These are phyloP conservation scores for Rhodotorula paludigena DNA, from an alignment of 768 basidiomycete species.

Conservation along the genomic window DNA sequence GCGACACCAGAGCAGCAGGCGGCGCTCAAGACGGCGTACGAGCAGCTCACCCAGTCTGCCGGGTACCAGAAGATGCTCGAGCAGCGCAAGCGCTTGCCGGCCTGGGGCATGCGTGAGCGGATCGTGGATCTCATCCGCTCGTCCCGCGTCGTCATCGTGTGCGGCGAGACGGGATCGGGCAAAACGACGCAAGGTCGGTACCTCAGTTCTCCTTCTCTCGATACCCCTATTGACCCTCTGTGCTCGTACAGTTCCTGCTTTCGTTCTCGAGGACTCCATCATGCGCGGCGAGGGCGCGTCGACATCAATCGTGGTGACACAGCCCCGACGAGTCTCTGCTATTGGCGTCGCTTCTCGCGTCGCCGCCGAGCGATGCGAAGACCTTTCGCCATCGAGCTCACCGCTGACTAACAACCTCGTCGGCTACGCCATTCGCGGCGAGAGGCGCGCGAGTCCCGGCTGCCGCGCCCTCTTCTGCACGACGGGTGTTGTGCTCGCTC, in stretches of 20 bases:
- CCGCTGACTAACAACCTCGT: constrained; percentile 57
- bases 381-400: constrained; percentile 47
- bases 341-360: constrained; percentile 83
- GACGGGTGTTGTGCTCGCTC: constrained; percentile 81
- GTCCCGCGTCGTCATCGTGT: constrained; percentile 70
- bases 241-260: constrained; percentile 65
- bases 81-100: constrained; percentile 64
- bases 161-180: constrained; percentile 88
- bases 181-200: constrained; percentile 77
- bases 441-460: constrained; percentile 60
- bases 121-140: constrained; percentile 60
- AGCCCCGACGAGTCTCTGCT: constrained; percentile 82
- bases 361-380: constrained; percentile 60
- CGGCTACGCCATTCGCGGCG: constrained; percentile 85
- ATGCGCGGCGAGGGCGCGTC: constrained; percentile 57
- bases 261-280: constrained; percentile 79
- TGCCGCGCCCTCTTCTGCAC: constrained; percentile 86
- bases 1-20: constrained; percentile 32
- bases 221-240: not conserved
- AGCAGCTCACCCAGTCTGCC: constrained; percentile 37
- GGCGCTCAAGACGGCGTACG: constrained; percentile 42
- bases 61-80: constrained; percentile 58
- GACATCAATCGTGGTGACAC: constrained; percentile 76
- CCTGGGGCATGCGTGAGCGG: constrained; percentile 61
- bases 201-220: not conserved